These are phyloP conservation scores for Luffa acutangula DNA, from an alignment of 306 rosid genomes.

Conservation along the genomic window DNA sequence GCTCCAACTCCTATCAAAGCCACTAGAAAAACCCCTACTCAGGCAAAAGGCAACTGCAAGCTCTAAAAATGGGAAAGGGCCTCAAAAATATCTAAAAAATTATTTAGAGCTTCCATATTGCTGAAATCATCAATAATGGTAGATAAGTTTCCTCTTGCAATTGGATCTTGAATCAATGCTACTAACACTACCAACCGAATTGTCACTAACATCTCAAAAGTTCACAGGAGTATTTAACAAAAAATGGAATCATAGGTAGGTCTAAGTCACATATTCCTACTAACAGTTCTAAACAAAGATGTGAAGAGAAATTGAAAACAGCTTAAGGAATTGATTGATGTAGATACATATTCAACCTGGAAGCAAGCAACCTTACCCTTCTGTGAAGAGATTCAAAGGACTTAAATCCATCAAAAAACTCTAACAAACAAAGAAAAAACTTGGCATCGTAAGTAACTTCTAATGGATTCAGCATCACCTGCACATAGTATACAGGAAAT, in stretches of 20 bases:
- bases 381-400: conserved; percentile 53
- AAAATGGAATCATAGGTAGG: neutral
- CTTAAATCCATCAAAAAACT: conserved; percentile 42
- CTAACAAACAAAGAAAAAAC: conserved; percentile 27
- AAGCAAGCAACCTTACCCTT: conserved; percentile 41
- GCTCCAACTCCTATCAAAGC: neutral
- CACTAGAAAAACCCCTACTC: neutral
- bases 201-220: neutral
- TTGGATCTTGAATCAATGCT: neutral
- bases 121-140: neutral
- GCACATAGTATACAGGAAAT: conserved; percentile 11
- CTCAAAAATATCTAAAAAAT: neutral
- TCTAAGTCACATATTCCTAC: neutral
- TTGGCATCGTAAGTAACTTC: conserved; percentile 51
- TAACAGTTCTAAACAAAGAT: neutral
- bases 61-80: neutral
- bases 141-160: neutral
- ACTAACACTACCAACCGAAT: neutral
- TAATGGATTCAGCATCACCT: conserved; percentile 63
- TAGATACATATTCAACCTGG: neutral
- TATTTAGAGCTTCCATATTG: neutral
- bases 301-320: neutral
- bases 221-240: neutral
- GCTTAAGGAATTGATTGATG: neutral
- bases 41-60: neutral